phyloP scores from a whole-genome alignment of 306 rosid genomes.

The Sophora flavescens region DNA sequence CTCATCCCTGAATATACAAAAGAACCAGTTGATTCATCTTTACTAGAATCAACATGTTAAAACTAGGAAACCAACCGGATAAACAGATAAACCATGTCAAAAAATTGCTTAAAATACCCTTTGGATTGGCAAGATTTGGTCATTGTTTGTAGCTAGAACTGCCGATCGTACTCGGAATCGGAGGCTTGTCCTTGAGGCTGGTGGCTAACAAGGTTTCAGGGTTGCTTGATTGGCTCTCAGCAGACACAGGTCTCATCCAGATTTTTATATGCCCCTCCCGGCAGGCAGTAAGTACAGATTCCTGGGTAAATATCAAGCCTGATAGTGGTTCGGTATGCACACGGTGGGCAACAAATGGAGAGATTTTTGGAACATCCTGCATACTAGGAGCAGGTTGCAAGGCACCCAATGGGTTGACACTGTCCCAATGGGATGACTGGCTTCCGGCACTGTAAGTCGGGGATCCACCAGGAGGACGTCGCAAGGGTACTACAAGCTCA shows the following conservation, averaged over 20 bases:
- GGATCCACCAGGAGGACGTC: slow-evolving; percentile 92
- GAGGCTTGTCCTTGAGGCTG: slow-evolving; percentile 76
- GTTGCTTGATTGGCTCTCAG: slow-evolving; percentile 69
- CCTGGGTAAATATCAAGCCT: slow-evolving; percentile 78
- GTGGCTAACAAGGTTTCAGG: slow-evolving; percentile 59
- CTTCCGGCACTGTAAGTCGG: slow-evolving; percentile 89
- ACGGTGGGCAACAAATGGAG: slow-evolving; percentile 87
- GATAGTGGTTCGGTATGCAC: slow-evolving; percentile 94
- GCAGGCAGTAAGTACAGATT: slow-evolving; percentile 86
- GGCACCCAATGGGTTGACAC: slow-evolving; percentile 70
- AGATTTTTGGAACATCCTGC: slow-evolving; percentile 85
- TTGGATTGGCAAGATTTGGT: slow-evolving; percentile 18
- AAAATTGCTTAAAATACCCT: slow-evolving; percentile 48
- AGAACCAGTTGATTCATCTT: slow-evolving; percentile 61
- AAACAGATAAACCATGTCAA: slow-evolving; percentile 49
- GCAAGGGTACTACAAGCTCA: slow-evolving; percentile 49
- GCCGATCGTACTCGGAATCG: slow-evolving; percentile 58
- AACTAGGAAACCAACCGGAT: slow-evolving; percentile 58
- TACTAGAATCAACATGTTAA: slow-evolving; percentile 47
- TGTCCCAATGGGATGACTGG: slow-evolving; percentile 96
- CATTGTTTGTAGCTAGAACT: slow-evolving; percentile 70
- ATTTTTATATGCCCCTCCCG: slow-evolving; percentile 91
- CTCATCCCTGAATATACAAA: slow-evolving; percentile 68
- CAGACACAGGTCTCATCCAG: slow-evolving; percentile 81
- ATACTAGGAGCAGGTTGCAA: slow-evolving; percentile 94